These are phyloP conservation scores for Brassica balearica DNA, from an alignment of 441 rosid species.

Conservation along the genomic window DNA sequence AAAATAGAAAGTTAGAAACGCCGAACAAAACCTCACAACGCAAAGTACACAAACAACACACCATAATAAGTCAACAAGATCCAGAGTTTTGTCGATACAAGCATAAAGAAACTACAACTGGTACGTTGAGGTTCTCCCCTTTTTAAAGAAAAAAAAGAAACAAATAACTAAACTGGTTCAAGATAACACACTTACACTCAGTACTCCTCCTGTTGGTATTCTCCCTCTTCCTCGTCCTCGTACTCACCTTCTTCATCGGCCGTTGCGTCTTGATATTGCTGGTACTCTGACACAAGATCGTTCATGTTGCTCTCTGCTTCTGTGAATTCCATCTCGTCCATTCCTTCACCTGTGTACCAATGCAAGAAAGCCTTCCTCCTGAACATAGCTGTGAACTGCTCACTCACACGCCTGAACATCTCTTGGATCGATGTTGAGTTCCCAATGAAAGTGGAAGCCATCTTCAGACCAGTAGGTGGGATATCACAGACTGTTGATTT, in stretches of 20 bases:
- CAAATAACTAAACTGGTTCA: background rate
- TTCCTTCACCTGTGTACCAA: constrained; percentile 22
- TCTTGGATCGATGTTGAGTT: constrained; percentile 15
- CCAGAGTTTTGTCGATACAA: constrained; percentile 5
- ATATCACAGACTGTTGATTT: constrained; percentile 12
- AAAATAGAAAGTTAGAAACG: too few species aligned
- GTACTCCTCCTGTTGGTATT: constrained; percentile 21
- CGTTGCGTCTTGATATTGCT: constrained; percentile 13
- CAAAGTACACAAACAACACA: constrained; percentile 9
- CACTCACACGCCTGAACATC: constrained; percentile 19
- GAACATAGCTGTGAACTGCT: constrained; percentile 19
- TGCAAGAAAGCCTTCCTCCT: constrained; percentile 28
- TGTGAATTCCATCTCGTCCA: constrained; percentile 1
- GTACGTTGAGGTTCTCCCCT: background rate
- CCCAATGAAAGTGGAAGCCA: constrained; percentile 11
- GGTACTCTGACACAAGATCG: constrained; percentile 12
- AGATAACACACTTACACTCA: background rate
- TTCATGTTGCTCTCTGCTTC: constrained; percentile 21
- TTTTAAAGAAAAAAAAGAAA: background rate
- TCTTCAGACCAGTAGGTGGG: constrained; percentile 17
- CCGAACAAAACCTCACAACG: too few species aligned
- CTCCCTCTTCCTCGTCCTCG: constrained; percentile 17
- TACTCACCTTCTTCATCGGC: constrained; percentile 23
- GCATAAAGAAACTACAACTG: constrained; percentile 11
- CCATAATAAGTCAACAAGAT: constrained; percentile 2